Percentiles rank a stretch among this genome's conserved stretches.
Conservation (phyloP, 2,329 filamentous ascomycete genomes). For the Penicillium concentricum region DNA sequence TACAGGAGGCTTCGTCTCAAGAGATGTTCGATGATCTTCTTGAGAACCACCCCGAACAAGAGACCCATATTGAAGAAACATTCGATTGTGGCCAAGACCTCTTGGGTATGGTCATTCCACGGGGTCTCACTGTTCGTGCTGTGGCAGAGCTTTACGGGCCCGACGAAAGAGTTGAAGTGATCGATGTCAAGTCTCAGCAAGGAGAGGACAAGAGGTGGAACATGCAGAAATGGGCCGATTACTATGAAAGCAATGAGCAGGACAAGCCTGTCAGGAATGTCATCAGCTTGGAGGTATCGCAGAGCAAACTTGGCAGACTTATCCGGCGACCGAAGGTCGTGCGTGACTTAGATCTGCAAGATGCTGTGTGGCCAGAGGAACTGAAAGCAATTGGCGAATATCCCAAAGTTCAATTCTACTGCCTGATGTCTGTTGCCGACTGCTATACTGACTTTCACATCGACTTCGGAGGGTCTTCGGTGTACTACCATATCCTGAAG, state of each 20-base stretch:
- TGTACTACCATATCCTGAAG: slow-evolving; percentile 68
- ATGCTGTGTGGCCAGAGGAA: slow-evolving; percentile 52
- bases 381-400: slow-evolving; percentile 56
- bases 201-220: slow-evolving; percentile 65
- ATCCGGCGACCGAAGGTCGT: slow-evolving; percentile 65
- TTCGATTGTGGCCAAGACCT: slow-evolving; percentile 63
- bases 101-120: slow-evolving; percentile 67
- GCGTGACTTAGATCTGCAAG: slow-evolving; percentile 58
- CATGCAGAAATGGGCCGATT: slow-evolving; percentile 66
- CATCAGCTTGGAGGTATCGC: slow-evolving; percentile 67
- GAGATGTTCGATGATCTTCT: slow-evolving; percentile 43
- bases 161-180: slow-evolving; percentile 63
- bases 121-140: slow-evolving; percentile 61
- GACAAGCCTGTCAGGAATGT: slow-evolving; percentile 65
- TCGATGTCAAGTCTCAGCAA: slow-evolving; percentile 68
- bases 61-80: slow-evolving; percentile 40
- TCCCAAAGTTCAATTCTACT: slow-evolving; percentile 67
- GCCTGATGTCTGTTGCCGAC: slow-evolving; percentile 68
- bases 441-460: slow-evolving; percentile 73
- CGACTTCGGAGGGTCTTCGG: slow-evolving; percentile 69
- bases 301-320: slow-evolving; percentile 60
- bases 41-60: slow-evolving; percentile 31
- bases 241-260: slow-evolving; percentile 58
- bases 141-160: slow-evolving; percentile 64
- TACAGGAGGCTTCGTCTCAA: slow-evolving; percentile 36